phyloP scores from a whole-genome alignment of 306 rosid genomes.

The Gynostemma pentaphyllum region DNA sequence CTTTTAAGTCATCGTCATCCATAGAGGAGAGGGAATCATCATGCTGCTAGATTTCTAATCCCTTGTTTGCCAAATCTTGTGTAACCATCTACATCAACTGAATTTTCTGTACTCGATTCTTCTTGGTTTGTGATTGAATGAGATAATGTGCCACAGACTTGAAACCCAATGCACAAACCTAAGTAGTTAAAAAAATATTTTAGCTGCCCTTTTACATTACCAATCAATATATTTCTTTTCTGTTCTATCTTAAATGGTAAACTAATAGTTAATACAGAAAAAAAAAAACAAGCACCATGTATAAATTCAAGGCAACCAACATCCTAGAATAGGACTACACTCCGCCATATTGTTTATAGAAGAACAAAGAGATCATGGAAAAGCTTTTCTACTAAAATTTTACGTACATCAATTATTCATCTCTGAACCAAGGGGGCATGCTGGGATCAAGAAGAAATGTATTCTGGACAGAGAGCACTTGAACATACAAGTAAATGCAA shows the following conservation, averaged over 20 bases:
- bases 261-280: too few species aligned
- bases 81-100: slow-evolving; percentile 4
- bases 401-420: too few species aligned
- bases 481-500: neutral
- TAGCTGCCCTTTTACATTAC: neutral
- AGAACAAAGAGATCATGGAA: neutral
- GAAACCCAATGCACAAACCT: slow-evolving; percentile 31
- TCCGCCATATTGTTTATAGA: neutral
- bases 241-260: too few species aligned
- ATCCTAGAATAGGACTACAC: neutral
- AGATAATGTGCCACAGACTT: slow-evolving; percentile 48
- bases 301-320: neutral
- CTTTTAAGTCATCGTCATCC: neutral
- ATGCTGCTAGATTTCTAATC: neutral
- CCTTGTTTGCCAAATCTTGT: neutral
- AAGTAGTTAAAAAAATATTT: neutral
- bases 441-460: neutral
- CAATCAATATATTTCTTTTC: neutral
- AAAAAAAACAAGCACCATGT: neutral
- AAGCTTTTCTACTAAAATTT: neutral
- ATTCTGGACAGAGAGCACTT: neutral
- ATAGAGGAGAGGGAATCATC: neutral
- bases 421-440: neutral
- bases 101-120: slow-evolving; percentile 10
- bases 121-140: slow-evolving; percentile 20